Evolutionary conservation across 2,329 filamentous ascomycete genomes (phyloP), one percentile per base, ranked within the genome.

Genomic region (Penicillium sp.): DNA sequence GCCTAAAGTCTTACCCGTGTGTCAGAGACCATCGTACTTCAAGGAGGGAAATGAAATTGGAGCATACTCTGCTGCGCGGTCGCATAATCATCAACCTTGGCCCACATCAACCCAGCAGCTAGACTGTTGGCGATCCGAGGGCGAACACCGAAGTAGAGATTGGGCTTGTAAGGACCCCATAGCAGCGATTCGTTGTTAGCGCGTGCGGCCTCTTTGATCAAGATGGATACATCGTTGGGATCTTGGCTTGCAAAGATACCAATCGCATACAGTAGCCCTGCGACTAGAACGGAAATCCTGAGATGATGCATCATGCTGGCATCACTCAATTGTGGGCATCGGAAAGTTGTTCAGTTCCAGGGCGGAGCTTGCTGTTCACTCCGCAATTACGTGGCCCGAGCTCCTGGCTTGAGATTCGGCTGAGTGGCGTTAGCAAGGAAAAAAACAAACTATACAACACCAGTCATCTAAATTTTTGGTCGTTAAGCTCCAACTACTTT

Each of bases 111-210:
- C 1, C 89, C 91, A 2, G 89, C 85, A 73, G 87, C 85, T 61
- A 97, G 72, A 64, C 89, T 92, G 69, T 92, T 85, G 0, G 92
- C 88, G 45, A 93, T 80, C 53, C 91, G 83, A 42, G 93, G 90
- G 18, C 90, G 83, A 33, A 96, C 83, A 2, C 93, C 93, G 77
- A 97, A 97, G 74, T 96, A 97, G 42, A 97, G 74, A 67, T 96
- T 96, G 0, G 93, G 88, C 62, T 90, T 85, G 76, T 97, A 99
- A 1, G 94, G 90, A 0, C 94, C 94, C 94, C 94, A 99, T 77
- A 97, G 80, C 63, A 99, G 79, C 66, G 88, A 93, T 67, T 95
- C 82, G 72, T 97, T 96, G 62, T 78, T 82, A 23, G 78, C 76
- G 65, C 65, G 71, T 24, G 70, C 69, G 43, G 74, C 65, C 62